These are phyloP conservation scores for Microcyclospora tardicrescens DNA, from an alignment of 2,329 filamentous ascomycete species.

Conservation along the genomic window DNA sequence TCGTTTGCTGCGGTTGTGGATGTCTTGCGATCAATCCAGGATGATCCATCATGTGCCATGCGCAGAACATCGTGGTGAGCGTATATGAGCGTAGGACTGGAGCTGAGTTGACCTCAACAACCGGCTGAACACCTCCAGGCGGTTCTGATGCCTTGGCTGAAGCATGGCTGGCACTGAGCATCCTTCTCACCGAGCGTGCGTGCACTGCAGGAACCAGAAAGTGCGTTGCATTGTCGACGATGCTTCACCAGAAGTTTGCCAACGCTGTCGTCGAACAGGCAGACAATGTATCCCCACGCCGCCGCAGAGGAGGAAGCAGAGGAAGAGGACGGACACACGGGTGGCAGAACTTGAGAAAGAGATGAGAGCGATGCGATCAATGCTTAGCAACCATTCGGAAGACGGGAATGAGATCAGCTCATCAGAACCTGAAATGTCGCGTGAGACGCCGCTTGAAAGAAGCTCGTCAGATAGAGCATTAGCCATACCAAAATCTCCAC, in stretches of 20 bases:
- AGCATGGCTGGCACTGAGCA: too few relatives aligned
- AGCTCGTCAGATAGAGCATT: neutral
- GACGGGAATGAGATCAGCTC: constrained; percentile 26
- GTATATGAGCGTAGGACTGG: too few relatives aligned
- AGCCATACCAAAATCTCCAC: neutral
- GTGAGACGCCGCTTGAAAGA: neutral
- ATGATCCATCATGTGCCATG: too few relatives aligned
- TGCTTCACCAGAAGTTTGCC: constrained; percentile 21
- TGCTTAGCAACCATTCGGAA: too few relatives aligned
- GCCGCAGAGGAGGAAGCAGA: constrained; percentile 29
- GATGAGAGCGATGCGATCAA: constrained; percentile 30
- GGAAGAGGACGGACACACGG: constrained; percentile 33
- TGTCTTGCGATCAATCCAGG: too few relatives aligned
- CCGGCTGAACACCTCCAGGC: too few relatives aligned
- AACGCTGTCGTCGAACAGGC: constrained; percentile 28
- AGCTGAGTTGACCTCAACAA: too few relatives aligned
- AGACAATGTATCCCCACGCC: constrained; percentile 28
- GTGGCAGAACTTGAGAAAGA: constrained; percentile 34
- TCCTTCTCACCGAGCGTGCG: constrained; percentile 27
- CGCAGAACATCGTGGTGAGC: too few relatives aligned
- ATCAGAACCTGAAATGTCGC: constrained; percentile 16
- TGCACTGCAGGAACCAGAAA: constrained; percentile 31
- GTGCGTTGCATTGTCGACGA: constrained; percentile 28
- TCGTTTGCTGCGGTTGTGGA: too few relatives aligned
- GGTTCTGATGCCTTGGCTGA: too few relatives aligned